Evolutionary conservation across 1,284 basidiomycete genomes (phyloP), one percentile per base, ranked within the genome.

Genomic region (Rugosomyces carneus): DNA sequence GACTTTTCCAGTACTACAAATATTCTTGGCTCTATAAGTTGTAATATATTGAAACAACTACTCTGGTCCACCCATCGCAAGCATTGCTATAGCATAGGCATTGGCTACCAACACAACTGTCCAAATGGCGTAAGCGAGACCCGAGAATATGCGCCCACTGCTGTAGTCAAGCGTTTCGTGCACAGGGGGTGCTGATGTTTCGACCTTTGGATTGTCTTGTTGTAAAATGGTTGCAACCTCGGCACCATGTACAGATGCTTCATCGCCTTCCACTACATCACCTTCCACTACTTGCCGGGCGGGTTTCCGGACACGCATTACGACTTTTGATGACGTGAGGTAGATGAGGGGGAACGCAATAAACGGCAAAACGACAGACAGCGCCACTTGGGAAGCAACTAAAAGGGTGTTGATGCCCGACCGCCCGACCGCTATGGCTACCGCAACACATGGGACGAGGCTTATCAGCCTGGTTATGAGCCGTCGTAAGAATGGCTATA

Each of bases 281-380:
- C 21, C 9, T 29, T 36, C 44, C 10, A 36, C 36, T 2, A 47
- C 18, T 35, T 46, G 43, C 29, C 54, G 49, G 8, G 38, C 21
- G 19, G 53, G 45, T 21, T 54, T 58, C 8, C 57, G 58, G n/a
- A 65, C 62, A 36, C 58, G 62, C 83, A 85, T 85, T 37, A 84
- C 69, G 11, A 69, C 59, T 47, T 70, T 67, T 19, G 70, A 75
- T n/a, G 76, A 76, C 26, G 81, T 83, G 51, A 86, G 68, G 45
- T 60, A 84, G 20, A 87, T 70, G 48, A 87, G 71, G 6, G 86
- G 84, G 58, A 84, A 75, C 37, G 81, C 73, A 54, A 88, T 76
- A 55, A 87, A 90, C 0, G 89, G 89, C 5, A 92, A 72, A 8
- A 89, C 81, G 51, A 93, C 75, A 21, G 80, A 83, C 16, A 92